phyloP scores from a whole-genome alignment of 768 basidiomycete genomes.

The Coprinopsis strossmayeri region DNA sequence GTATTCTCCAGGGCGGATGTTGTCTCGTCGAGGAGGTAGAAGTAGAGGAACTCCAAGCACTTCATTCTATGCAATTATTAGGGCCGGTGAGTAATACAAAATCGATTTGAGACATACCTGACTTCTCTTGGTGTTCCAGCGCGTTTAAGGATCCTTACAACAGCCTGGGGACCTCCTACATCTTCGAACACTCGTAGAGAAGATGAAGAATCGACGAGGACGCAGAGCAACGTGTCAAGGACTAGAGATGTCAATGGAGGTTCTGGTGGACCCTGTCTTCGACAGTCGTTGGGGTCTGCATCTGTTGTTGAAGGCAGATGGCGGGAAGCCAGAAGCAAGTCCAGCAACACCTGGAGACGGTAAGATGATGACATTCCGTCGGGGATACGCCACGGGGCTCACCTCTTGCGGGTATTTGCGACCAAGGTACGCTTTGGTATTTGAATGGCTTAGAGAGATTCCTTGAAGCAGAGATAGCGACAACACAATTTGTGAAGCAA shows the following conservation, averaged over 20 bases:
- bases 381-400: conserved; percentile 11
- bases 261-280: conserved; percentile 15
- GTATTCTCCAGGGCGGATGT: conserved; percentile 7
- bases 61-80: conserved; percentile 63
- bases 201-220: conserved; percentile 79
- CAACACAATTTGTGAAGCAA: conserved; percentile 50
- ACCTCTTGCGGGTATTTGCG: conserved; percentile 67
- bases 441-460: conserved; percentile 56
- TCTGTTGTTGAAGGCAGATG: conserved; percentile 39
- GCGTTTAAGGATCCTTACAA: conserved; percentile 86
- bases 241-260: conserved; percentile 62
- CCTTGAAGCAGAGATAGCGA: conserved; percentile 74
- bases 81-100: background rate
- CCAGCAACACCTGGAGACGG: conserved; percentile 55
- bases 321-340: conserved; percentile 65
- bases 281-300: conserved; percentile 16
- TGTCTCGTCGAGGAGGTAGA: conserved; percentile 86
- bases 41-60: conserved; percentile 91
- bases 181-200: conserved; percentile 78
- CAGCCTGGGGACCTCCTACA: conserved; percentile 66
- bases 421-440: conserved; percentile 66
- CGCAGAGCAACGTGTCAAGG: conserved; percentile 79
- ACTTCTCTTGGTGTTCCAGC: conserved; percentile 84
- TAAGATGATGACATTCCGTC: background rate
- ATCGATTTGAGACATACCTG: conserved; percentile 41